Conservation (phyloP, 2,329 filamentous ascomycete species). For the Claviceps humidiphila region DNA sequence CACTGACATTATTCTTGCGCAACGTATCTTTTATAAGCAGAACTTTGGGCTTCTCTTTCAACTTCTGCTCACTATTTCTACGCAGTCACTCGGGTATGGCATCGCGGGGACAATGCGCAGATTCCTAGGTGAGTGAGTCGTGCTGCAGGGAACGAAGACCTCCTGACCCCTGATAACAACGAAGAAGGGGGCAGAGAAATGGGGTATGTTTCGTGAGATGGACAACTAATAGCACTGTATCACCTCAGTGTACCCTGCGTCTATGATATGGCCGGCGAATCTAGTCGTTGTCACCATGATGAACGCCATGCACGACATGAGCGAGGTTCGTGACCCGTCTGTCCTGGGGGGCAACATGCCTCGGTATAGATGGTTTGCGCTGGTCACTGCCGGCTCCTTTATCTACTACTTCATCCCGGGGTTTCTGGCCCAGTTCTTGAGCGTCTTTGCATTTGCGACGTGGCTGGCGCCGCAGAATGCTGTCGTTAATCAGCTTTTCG, state of each 20-base stretch:
- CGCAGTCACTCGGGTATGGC: constrained; percentile 56
- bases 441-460: constrained; percentile 57
- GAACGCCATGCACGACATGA: constrained; percentile 57
- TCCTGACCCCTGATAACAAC: not conserved
- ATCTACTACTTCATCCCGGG: constrained; percentile 58
- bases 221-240: constrained; percentile 4
- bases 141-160: not conserved
- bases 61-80: constrained; percentile 52
- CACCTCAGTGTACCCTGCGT: constrained; percentile 46
- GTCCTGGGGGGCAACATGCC: constrained; percentile 52
- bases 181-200: too few species aligned
- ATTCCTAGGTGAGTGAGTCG: constrained; percentile 37
- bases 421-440: constrained; percentile 55
- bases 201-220: not conserved
- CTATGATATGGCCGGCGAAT: constrained; percentile 64
- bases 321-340: constrained; percentile 33
- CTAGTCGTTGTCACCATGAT: constrained; percentile 55
- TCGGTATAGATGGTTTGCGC: constrained; percentile 50
- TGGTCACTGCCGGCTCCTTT: constrained; percentile 44
- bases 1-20: constrained; percentile 60
- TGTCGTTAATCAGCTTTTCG: constrained; percentile 61
- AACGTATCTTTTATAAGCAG: constrained; percentile 59
- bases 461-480: constrained; percentile 59
- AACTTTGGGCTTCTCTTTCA: constrained; percentile 55
- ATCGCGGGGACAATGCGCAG: constrained; percentile 55